Percentiles rank a stretch among this genome's conserved stretches.
Evolutionary conservation across 139 green algal genomes (phyloP).

Genomic region (Chlorella sp.): DNA sequence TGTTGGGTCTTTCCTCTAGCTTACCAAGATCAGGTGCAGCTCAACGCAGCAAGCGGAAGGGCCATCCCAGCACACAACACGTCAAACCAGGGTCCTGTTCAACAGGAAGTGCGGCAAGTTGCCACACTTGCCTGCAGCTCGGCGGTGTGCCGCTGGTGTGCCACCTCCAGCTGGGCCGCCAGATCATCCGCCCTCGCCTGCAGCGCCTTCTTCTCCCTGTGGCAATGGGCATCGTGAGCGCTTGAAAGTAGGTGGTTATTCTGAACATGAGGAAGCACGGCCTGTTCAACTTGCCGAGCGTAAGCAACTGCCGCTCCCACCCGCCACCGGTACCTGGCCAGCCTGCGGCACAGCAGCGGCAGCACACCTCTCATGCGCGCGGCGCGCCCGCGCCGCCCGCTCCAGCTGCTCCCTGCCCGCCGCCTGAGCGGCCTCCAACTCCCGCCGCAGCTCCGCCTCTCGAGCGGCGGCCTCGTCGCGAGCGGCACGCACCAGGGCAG

Average conservation of each 20-base stretch:
- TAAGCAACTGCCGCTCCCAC: too few species aligned
- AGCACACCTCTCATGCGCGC: constrained; percentile 4
- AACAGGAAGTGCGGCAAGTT: too few species aligned
- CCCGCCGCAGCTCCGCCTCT: neutral
- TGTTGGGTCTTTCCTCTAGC: too few species aligned
- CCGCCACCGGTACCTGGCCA: neutral
- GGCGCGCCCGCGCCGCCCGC: neutral
- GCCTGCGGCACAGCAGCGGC: neutral
- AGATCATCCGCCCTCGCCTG: neutral
- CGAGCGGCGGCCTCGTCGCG: neutral
- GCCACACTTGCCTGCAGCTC: neutral
- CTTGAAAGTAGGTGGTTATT: too few species aligned
- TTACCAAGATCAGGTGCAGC: too few species aligned
- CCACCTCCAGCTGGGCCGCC: neutral
- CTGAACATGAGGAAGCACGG: too few species aligned
- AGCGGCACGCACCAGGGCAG: neutral
- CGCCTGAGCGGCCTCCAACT: neutral
- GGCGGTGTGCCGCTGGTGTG: neutral
- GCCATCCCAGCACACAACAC: too few species aligned
- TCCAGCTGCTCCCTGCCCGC: neutral
- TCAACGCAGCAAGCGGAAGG: too few species aligned
- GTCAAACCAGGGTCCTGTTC: too few species aligned
- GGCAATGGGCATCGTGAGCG: too few species aligned
- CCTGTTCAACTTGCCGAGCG: too few species aligned
- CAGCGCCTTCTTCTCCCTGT: constrained; percentile 1